phyloP scores from a whole-genome alignment of 2,329 filamentous ascomycete genomes.

The Aspergillus sojae region DNA sequence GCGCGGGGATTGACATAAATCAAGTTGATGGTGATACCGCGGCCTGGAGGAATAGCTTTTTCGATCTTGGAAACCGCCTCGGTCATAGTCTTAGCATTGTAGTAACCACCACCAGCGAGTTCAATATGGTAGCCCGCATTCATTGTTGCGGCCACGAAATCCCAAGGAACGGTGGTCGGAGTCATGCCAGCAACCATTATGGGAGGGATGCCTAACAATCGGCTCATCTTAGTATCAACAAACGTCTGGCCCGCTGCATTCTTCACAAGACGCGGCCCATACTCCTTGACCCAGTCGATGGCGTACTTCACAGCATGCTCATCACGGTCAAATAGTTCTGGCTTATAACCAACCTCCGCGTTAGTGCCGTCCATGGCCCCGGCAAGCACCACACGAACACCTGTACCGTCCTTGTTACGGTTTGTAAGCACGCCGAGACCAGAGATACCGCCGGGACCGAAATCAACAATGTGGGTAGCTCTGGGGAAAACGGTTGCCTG shows the following conservation, averaged over 20 bases:
- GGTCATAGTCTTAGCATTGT: constrained; percentile 79
- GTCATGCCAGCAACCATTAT: constrained; percentile 94
- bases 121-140: constrained; percentile 94
- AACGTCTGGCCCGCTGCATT: constrained; percentile 87
- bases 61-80: constrained; percentile 83
- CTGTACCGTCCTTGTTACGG: constrained; percentile 98
- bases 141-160: constrained; percentile 91
- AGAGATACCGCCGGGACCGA: constrained; percentile 94
- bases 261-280: constrained; percentile 87
- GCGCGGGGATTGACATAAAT: constrained; percentile 89
- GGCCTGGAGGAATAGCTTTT: constrained; percentile 77
- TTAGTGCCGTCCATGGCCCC: constrained; percentile 91
- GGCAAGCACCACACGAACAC: constrained; percentile 92
- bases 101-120: constrained; percentile 87
- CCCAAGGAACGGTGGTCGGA: constrained; percentile 82
- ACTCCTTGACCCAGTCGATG: constrained; percentile 96
- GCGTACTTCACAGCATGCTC: constrained; percentile 94
- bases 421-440: constrained; percentile 95
- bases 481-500: constrained; percentile 86
- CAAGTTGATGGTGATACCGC: constrained; percentile 85
- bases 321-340: constrained; percentile 95
- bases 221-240: constrained; percentile 95
- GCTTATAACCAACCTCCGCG: constrained; percentile 93
- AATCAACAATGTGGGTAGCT: constrained; percentile 94
- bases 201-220: constrained; percentile 78